Evolutionary conservation across 768 basidiomycete species (phyloP), one percentile per base, ranked within the genome.

Genomic region (Pulveroboletus sp.): DNA sequence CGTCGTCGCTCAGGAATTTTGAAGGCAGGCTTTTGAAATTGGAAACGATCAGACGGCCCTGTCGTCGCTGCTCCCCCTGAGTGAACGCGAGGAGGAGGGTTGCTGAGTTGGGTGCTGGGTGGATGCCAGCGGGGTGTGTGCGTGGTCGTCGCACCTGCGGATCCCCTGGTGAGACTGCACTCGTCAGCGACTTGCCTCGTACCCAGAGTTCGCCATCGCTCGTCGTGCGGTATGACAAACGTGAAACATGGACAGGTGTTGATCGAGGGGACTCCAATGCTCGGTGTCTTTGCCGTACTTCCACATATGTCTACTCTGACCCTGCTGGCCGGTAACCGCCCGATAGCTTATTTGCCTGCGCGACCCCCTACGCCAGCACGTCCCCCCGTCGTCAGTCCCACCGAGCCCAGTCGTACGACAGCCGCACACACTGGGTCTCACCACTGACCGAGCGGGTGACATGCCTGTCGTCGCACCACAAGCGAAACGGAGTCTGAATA

Each of bases 161-260:
- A 54, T 54, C 40, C 18, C 11, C 13, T 9, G 28, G 15, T 15
- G 38, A 49, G 54, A 10, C 40, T 10, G 45, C 37, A 8, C 21
- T 4, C 17, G 6, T 21, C 5, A n/a, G 33, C 35, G 35, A 50
- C 49, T 47, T 31, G 51, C 26, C 45, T 57, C 42, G 41, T 40
- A 39, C 40, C 30, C 40, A 36, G 27, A 54, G 51, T 48, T 53
- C 51, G 43, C 55, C 46, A 44, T 51, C 54, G 43, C n/a, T 53
- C 48, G 43, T 47, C 43, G 38, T 26, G 48, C 24, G 43, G 48
- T 46, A 60, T 66, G 66, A 66, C 56, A 67, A 60, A 62, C 60
- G 54, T 75, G 75, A 78, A 74, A 77, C 76, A 74, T 50, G 46
- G 56, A 53, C 62, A 61, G 58, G 40, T 21, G 57, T 46, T 73